These are phyloP conservation scores for Schizothecium vesticola DNA, from an alignment of 495 filamentous ascomycete species.

Conservation along the genomic window DNA sequence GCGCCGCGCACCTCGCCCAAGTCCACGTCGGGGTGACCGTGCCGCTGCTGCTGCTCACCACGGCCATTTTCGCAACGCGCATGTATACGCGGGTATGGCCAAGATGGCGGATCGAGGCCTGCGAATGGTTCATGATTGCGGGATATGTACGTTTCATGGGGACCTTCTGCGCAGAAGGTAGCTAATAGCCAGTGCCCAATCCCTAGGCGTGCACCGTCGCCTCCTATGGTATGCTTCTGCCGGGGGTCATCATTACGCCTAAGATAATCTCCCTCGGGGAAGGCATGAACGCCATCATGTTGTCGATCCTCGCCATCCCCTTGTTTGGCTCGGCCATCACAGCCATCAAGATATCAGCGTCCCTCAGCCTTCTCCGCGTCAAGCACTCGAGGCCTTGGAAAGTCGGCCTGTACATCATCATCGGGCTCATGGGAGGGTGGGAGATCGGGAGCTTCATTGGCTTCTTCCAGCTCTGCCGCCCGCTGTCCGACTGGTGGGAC, in stretches of 20 bases:
- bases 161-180: too few relatives aligned
- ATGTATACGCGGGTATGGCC: constrained; percentile 16
- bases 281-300: too few relatives aligned
- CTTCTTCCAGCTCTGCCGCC: constrained; percentile 7
- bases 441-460: too few relatives aligned
- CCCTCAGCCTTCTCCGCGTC: constrained; percentile 12
- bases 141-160: too few relatives aligned
- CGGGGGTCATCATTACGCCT: too few relatives aligned
- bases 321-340: too few relatives aligned
- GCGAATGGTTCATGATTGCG: constrained; percentile 18
- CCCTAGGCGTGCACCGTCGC: too few relatives aligned
- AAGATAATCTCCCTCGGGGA: too few relatives aligned
- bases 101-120: constrained; percentile 16
- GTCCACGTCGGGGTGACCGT: constrained; percentile 17
- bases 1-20: constrained; percentile 11
- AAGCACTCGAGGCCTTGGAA: background rate
- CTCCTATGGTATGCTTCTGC: too few relatives aligned
- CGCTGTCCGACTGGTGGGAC: constrained; percentile 8
- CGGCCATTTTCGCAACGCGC: constrained; percentile 11
- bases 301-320: too few relatives aligned
- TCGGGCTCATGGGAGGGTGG: constrained; percentile 7
- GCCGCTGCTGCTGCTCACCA: constrained; percentile 9
- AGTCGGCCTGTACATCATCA: constrained; percentile 9
- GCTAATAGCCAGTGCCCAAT: too few relatives aligned
- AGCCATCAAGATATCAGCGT: constrained; percentile 18